Conservation (phyloP, 768 basidiomycete species). For the Pholiota microspora region DNA sequence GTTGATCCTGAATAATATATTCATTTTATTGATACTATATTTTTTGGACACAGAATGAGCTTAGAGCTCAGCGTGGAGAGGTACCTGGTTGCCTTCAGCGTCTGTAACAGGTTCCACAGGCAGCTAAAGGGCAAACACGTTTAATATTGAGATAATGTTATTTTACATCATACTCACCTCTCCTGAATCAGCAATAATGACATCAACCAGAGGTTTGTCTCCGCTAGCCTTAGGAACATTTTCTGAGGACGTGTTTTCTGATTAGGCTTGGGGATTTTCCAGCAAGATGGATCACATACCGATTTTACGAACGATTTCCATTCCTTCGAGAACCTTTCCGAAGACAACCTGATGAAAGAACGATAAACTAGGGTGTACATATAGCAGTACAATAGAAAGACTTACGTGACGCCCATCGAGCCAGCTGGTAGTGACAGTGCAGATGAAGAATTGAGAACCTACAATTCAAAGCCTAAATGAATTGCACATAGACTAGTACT, state of each 20-base stretch:
- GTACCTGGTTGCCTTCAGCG: slow-evolving; percentile 83
- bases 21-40: slow-evolving; percentile 51
- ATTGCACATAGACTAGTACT: not conserved
- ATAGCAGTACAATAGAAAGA: slow-evolving; percentile 1
- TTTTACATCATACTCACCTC: too few species aligned
- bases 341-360: slow-evolving; percentile 72
- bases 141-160: slow-evolving; percentile 10
- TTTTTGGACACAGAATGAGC: slow-evolving; percentile 35
- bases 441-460: slow-evolving; percentile 96
- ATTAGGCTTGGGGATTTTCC: not conserved
- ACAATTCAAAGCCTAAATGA: slow-evolving; percentile 10
- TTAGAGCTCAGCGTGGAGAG: slow-evolving; percentile 93
- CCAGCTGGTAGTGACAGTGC: slow-evolving; percentile 85
- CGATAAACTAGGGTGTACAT: not conserved
- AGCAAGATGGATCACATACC: slow-evolving; percentile 41
- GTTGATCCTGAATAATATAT: slow-evolving; percentile 52
- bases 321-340: slow-evolving; percentile 88
- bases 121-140: slow-evolving; percentile 37
- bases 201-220: slow-evolving; percentile 75
- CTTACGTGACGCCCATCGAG: slow-evolving; percentile 86
- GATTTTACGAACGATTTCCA: slow-evolving; percentile 79
- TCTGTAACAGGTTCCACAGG: slow-evolving; percentile 50
- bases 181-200: slow-evolving; percentile 82
- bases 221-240: slow-evolving; percentile 63
- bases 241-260: slow-evolving; percentile 45